These are phyloP conservation scores for Pyrrhoderma lamaoense DNA, from an alignment of 1,284 basidiomycete genomes.

Conservation along the genomic window DNA sequence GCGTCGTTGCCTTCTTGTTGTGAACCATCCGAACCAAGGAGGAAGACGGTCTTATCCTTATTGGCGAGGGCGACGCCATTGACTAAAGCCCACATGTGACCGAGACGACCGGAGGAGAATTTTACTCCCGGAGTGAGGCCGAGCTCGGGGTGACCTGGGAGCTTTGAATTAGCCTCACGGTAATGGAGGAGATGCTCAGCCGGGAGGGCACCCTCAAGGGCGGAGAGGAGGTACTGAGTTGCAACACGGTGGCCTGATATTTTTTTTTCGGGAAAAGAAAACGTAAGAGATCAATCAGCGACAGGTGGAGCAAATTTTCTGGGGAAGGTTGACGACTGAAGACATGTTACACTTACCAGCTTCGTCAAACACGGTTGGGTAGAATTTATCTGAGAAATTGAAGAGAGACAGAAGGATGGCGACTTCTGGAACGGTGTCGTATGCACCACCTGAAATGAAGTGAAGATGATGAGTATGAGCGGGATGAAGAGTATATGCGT, in stretches of 20 bases:
- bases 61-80: conserved; percentile 79
- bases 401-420: conserved; percentile 68
- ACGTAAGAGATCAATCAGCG: too few relatives aligned
- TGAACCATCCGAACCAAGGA: conserved; percentile 80
- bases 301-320: background rate
- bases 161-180: conserved; percentile 74
- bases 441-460: conserved; percentile 57
- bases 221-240: conserved; percentile 76
- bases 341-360: conserved; percentile 43
- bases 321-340: background rate
- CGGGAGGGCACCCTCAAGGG: conserved; percentile 64
- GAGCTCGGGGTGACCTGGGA: conserved; percentile 81
- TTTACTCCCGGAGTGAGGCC: conserved; percentile 81
- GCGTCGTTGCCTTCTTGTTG: conserved; percentile 88
- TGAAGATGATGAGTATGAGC: background rate
- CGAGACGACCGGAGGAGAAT: conserved; percentile 80
- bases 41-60: conserved; percentile 67
- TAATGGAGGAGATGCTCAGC: conserved; percentile 74
- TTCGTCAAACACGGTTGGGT: conserved; percentile 68
- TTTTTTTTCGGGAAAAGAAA: background rate
- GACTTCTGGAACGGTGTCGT: conserved; percentile 79
- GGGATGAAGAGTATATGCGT: conserved; percentile 15
- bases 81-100: conserved; percentile 77
- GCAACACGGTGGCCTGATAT: conserved; percentile 74
- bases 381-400: conserved; percentile 52